Conservation (phyloP, 495 filamentous ascomycete species). For the Aspergillus ostianus region DNA sequence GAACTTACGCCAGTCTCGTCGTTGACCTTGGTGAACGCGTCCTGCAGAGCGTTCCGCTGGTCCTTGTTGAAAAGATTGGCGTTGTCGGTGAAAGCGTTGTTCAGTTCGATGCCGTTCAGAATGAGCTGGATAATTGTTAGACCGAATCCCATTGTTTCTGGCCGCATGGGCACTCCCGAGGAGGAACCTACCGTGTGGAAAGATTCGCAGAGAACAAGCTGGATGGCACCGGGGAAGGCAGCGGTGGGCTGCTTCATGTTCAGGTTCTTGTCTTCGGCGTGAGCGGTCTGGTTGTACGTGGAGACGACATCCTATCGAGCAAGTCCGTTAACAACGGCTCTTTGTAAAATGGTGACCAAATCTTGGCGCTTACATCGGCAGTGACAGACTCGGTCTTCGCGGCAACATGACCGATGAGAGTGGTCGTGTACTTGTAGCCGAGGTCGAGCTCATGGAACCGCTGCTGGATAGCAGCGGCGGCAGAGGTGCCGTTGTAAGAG, state of each 20-base stretch:
- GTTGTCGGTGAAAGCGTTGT: background rate
- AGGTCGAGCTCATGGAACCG: background rate
- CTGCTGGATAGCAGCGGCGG: background rate
- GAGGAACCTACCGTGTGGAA: background rate
- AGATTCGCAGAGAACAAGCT: background rate
- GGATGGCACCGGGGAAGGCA: background rate
- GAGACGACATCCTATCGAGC: background rate
- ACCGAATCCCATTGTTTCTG: background rate
- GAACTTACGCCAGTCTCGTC: background rate
- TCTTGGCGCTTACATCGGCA: background rate
- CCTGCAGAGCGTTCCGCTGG: background rate
- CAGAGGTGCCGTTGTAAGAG: background rate
- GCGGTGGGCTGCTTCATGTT: background rate
- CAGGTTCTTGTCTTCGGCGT: background rate
- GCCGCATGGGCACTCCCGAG: background rate
- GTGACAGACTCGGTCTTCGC: background rate
- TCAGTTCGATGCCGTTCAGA: background rate
- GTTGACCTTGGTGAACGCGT: background rate
- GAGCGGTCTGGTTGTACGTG: background rate
- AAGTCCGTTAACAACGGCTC: background rate
- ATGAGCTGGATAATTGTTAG: background rate
- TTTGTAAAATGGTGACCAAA: background rate
- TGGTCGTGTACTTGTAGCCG: background rate
- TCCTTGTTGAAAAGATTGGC: background rate
- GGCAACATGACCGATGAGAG: background rate